Evolutionary conservation across 2,329 filamentous ascomycete species (phyloP).

Genomic region (Exophiala bonariae): DNA sequence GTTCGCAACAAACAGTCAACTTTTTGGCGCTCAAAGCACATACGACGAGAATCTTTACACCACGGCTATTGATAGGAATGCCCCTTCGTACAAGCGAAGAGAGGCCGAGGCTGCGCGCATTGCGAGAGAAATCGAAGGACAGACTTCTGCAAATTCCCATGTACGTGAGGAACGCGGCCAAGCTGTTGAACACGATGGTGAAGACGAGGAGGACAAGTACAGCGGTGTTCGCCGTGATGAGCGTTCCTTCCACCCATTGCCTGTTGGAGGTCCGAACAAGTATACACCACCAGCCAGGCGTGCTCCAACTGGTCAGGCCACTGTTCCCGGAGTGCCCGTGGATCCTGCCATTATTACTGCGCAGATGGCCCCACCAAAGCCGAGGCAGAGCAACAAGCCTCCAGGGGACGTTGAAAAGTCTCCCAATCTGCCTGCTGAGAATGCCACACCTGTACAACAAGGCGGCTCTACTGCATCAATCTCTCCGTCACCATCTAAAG

Average conservation of each 20-base stretch:
- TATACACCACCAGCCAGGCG: constrained; percentile 90
- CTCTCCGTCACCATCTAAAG: not conserved
- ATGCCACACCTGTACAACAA: constrained; percentile 3
- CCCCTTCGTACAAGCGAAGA: constrained; percentile 78
- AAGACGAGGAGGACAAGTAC: constrained; percentile 94
- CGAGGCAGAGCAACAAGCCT: constrained; percentile 39
- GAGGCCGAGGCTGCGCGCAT: constrained; percentile 78
- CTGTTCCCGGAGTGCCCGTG: constrained; percentile 73
- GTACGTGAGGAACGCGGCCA: constrained; percentile 84
- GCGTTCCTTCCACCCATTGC: constrained; percentile 62
- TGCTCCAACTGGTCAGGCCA: constrained; percentile 71
- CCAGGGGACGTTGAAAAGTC: not conserved
- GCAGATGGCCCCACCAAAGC: constrained; percentile 60
- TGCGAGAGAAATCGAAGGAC: constrained; percentile 85
- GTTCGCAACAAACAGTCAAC: constrained; percentile 83
- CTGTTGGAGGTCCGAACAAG: constrained; percentile 62
- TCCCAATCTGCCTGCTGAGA: constrained; percentile 7
- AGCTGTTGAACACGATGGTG: constrained; percentile 63
- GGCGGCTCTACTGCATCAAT: constrained; percentile 1
- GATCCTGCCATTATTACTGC: constrained; percentile 90
- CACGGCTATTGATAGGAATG: constrained; percentile 79
- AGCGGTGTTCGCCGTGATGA: constrained; percentile 81
- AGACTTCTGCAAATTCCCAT: constrained; percentile 72
- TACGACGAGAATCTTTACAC: constrained; percentile 97
- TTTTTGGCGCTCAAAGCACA: constrained; percentile 84